Evolutionary conservation across 805 yeast genomes (phyloP).

Genomic region (Metahyphopichia silvanorum): DNA sequence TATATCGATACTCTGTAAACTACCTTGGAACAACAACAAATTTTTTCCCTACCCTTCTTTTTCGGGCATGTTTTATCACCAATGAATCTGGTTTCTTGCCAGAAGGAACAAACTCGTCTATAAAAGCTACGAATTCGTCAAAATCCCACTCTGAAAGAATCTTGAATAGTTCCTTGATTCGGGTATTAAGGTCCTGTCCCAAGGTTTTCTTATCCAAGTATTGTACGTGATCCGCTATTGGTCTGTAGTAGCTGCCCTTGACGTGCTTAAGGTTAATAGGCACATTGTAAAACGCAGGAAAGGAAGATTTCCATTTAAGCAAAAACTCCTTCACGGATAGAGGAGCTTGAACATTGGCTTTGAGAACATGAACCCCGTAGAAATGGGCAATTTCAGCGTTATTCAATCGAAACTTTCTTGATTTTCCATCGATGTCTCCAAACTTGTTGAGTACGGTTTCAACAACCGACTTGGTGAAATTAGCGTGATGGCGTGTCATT

Average conservation of each 20-base stretch:
- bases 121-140: conserved; percentile 37
- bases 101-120: conserved; percentile 25
- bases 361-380: conserved; percentile 59
- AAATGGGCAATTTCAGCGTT: conserved; percentile 47
- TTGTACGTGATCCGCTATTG: conserved; percentile 43
- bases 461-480: conserved; percentile 39
- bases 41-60: conserved; percentile 31
- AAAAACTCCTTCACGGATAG: conserved; percentile 51
- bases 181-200: conserved; percentile 27
- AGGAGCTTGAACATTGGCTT: conserved; percentile 10
- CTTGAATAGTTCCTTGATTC: conserved; percentile 31
- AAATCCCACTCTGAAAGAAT: conserved; percentile 33
- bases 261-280: conserved; percentile 54
- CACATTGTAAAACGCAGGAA: conserved; percentile 63
- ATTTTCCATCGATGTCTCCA: conserved; percentile 21
- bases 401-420: conserved; percentile 45
- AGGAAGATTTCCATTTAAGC: conserved; percentile 57
- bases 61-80: conserved; percentile 35
- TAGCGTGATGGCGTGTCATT: conserved; percentile 23
- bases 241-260: conserved; percentile 52
- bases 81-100: conserved; percentile 36
- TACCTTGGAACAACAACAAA: conserved; percentile 26
- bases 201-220: conserved; percentile 51
- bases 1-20: neutral
- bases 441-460: conserved; percentile 51